Evolutionary conservation across 768 basidiomycete genomes (phyloP).

Genomic region (Cystofilobasidium macerans): DNA sequence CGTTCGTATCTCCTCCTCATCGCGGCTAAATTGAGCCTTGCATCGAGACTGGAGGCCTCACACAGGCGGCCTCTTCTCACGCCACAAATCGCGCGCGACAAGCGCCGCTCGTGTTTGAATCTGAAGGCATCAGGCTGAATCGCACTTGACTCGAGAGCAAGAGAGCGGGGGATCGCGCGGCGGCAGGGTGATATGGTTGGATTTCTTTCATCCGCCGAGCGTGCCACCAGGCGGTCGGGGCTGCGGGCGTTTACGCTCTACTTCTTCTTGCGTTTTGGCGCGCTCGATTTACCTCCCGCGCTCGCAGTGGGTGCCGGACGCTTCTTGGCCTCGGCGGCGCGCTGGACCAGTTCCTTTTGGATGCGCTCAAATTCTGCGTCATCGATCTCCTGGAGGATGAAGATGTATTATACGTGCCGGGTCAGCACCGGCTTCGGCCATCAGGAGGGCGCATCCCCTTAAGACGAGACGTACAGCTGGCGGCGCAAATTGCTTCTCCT

Average conservation of each 20-base stretch:
- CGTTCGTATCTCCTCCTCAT: too few species aligned
- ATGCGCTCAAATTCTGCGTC: conserved; percentile 15
- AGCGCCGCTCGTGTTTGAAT: too few species aligned
- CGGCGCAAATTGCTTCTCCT: not conserved
- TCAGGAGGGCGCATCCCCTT: not conserved
- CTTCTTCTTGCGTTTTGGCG: too few species aligned
- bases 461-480: not conserved
- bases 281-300: too few species aligned
- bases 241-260: too few species aligned
- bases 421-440: not conserved
- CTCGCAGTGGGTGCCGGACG: not conserved
- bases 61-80: not conserved
- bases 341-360: conserved; percentile 11
- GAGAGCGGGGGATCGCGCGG: too few species aligned
- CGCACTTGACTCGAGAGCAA: too few species aligned
- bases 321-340: not conserved
- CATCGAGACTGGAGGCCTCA: not conserved
- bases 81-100: too few species aligned
- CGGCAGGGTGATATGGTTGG: too few species aligned
- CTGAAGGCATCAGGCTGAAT: too few species aligned
- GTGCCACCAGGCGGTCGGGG: not conserved
- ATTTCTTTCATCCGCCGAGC: not conserved
- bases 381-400: conserved; percentile 12
- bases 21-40: too few species aligned
- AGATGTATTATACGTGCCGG: not conserved